A percentile compares a stretch with the other conserved stretches of the same genome.
Evolutionary conservation across 768 basidiomycete species (phyloP).

Genomic region (Atractiella rhizophila): DNA sequence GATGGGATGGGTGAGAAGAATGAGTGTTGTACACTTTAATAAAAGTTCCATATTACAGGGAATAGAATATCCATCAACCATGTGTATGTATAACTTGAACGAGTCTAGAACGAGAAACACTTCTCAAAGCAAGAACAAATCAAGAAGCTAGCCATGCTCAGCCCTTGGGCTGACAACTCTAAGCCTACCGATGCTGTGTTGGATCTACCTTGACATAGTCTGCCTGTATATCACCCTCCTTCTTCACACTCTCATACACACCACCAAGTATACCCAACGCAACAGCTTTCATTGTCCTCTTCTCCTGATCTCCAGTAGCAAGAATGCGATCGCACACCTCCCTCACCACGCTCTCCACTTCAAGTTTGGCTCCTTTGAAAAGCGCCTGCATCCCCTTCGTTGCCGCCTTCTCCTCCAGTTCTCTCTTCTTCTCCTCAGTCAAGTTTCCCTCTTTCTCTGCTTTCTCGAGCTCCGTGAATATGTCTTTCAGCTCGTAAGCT

Average conservation of each 20-base stretch:
- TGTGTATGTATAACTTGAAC: neutral
- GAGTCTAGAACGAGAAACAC: no score
- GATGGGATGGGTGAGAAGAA: no score
- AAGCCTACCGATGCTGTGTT: no score
- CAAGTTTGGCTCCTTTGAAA: constrained; percentile 81
- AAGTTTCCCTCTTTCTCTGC: constrained; percentile 67
- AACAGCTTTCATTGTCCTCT: constrained; percentile 39
- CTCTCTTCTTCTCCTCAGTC: constrained; percentile 47
- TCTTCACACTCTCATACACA: constrained; percentile 43
- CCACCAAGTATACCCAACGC: constrained; percentile 65
- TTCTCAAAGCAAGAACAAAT: no score
- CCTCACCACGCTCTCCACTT: constrained; percentile 64
- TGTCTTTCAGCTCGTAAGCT: constrained; percentile 64
- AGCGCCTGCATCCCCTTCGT: constrained; percentile 67
- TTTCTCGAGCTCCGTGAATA: constrained; percentile 76
- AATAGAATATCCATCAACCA: neutral
- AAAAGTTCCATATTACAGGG: no score
- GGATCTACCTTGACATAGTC: constrained; percentile 68
- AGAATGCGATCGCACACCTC: constrained; percentile 68
- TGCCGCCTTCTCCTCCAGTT: constrained; percentile 70
- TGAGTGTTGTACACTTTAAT: no score
- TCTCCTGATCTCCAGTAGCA: constrained; percentile 2
- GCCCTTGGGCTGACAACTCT: no score
- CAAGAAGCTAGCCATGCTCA: no score
- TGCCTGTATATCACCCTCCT: constrained; percentile 34